Conservation (phyloP, 2,329 filamentous ascomycete species). For the Cryphonectria japonica region DNA sequence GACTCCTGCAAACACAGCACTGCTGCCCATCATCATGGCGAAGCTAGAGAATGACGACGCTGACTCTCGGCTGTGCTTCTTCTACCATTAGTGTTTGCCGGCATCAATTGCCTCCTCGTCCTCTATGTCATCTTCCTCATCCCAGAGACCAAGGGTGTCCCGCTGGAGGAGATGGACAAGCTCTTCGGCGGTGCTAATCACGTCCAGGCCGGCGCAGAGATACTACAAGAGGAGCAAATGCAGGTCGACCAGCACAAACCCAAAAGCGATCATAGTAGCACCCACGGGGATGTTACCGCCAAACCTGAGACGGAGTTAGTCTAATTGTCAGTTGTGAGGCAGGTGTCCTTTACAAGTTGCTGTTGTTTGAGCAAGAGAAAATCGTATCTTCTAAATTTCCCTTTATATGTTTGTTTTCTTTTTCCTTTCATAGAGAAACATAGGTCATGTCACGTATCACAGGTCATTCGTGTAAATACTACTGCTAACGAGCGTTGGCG, state of each 20-base stretch:
- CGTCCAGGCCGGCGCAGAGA: conserved; percentile 42
- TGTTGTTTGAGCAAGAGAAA: not conserved
- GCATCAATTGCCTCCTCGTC: conserved; percentile 28
- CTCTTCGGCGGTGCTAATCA: conserved; percentile 43
- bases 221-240: conserved; percentile 33
- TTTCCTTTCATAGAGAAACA: not conserved
- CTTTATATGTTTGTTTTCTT: not conserved
- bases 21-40: not conserved
- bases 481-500: not conserved
- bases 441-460: not conserved
- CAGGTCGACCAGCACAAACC: conserved; percentile 34
- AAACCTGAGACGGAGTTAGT: not conserved
- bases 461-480: not conserved
- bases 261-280: conserved; percentile 14
- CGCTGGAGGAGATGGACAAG: conserved; percentile 41
- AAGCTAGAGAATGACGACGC: not conserved
- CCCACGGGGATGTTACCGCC: not conserved
- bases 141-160: conserved; percentile 42
- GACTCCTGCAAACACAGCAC: no score
- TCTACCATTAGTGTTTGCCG: conserved; percentile 22
- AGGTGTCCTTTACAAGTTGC: not conserved
- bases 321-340: not conserved
- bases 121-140: conserved; percentile 41
- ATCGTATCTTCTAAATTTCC: no score
- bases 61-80: not conserved